Evolutionary conservation across 192 early-diverging fungal species (phyloP), one percentile per base, ranked within the genome.

Genomic region (Backusella mclennaniae): DNA sequence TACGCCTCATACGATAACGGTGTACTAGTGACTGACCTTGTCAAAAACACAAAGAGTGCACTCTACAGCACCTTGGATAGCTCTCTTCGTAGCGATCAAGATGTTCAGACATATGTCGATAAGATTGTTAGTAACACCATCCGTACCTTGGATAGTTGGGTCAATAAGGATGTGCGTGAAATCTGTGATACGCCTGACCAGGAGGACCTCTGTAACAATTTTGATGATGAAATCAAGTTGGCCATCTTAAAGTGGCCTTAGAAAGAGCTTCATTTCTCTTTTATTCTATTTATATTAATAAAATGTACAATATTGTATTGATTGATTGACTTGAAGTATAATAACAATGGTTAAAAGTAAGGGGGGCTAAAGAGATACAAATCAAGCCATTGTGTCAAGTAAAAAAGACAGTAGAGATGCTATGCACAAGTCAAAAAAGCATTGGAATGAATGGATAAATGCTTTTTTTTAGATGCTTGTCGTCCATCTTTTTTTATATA

Each of bases 171-270:
- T 52, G 82, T 84, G 0, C 59, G 46, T 29, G 29, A 71, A n/a
- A 39, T 84, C 5, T 84, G 82, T 66, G 38, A 39, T 21, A 73
- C 46, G 0, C 38, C 56, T 31, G 73, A 73, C 29, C 71, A 74
- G 33, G 56, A 80, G 6, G 66, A 70, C 0, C 33, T 78, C 19
- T 84, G 82, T 59, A 69, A 76, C 63, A 68, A 76, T 29, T 84
- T 79, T 79, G 79, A 80, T 67, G 56, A 75, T 44, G 73, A 78
- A 29, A 84, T 84, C 29, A 84, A 78, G 35, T 26, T 44, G 2
- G 56, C 77, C 17, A 84, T 84, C 53, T 67, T 84, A 6, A 68
- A 46, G 19, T 84, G 76, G 75, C 82, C 82, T 78, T 84, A 69
- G 76, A 77, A 21, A 49, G 56, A 12, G 11, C 56, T 63, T 63